Percentiles rank a stretch among this genome's conserved stretches.
Evolutionary conservation across 306 rosid species (phyloP).

Genomic region (Fragaria ananassa): DNA sequence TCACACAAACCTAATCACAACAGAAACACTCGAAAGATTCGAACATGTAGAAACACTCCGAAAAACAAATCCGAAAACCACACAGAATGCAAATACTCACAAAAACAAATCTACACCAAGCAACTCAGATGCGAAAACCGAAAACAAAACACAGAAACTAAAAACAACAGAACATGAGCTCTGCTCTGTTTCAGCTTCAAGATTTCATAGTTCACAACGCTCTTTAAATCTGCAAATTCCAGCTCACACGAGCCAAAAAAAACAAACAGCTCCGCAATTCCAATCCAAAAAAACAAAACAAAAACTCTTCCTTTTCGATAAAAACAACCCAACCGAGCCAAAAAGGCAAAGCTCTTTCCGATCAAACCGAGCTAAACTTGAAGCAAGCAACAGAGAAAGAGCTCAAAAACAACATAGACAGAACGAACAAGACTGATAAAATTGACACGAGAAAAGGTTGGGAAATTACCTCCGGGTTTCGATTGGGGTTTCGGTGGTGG

Average conservation of each 20-base stretch:
- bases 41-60: neutral
- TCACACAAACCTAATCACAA: neutral
- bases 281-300: neutral
- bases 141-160: neutral
- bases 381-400: neutral
- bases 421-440: neutral
- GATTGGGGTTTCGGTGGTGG: neutral
- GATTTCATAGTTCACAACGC: neutral
- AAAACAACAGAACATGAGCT: constrained; percentile 4
- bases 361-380: constrained; percentile 5
- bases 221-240: neutral
- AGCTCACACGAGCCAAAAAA: neutral
- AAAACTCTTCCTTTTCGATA: neutral
- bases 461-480: constrained; percentile 22
- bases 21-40: neutral
- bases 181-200: neutral
- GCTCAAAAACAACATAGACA: constrained; percentile 1
- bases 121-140: neutral
- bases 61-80: neutral
- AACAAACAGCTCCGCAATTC: neutral
- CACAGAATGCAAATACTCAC: neutral
- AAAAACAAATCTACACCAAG: neutral
- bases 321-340: neutral
- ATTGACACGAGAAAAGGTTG: neutral
- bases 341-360: neutral